phyloP scores from a whole-genome alignment of 1,284 basidiomycete genomes.

The Irpex sp. region DNA sequence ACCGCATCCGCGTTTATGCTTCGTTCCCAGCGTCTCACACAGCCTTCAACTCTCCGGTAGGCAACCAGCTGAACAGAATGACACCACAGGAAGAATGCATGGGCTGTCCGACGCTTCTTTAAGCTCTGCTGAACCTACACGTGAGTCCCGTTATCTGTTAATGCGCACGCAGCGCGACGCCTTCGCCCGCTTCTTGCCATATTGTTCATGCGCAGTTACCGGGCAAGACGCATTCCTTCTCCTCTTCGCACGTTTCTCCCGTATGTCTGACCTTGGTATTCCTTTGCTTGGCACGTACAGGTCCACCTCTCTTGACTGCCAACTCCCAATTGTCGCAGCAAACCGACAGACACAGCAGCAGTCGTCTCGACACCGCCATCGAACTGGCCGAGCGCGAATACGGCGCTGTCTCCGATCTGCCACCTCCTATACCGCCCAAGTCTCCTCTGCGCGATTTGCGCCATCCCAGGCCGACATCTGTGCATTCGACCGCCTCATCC shows the following conservation, averaged over 20 bases:
- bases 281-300: not conserved
- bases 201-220: not conserved
- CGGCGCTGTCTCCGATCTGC: not conserved
- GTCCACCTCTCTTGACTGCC: not conserved
- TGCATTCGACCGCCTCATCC: not conserved
- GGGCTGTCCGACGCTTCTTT: not conserved
- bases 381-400: not conserved
- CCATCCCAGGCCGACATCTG: not conserved
- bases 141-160: not conserved
- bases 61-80: not conserved
- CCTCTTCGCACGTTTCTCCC: not conserved
- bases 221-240: not conserved
- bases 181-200: not conserved
- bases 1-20: not conserved
- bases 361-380: not conserved
- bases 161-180: not conserved
- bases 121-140: not conserved
- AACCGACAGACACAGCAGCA: not conserved
- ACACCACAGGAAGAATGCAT: not conserved
- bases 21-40: not conserved
- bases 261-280: not conserved
- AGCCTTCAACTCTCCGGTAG: not conserved
- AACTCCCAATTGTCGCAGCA: not conserved
- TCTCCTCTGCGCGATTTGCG: not conserved
- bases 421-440: not conserved